Conservation (phyloP, 1,284 basidiomycete species). For the Amylostereum areolatum region DNA sequence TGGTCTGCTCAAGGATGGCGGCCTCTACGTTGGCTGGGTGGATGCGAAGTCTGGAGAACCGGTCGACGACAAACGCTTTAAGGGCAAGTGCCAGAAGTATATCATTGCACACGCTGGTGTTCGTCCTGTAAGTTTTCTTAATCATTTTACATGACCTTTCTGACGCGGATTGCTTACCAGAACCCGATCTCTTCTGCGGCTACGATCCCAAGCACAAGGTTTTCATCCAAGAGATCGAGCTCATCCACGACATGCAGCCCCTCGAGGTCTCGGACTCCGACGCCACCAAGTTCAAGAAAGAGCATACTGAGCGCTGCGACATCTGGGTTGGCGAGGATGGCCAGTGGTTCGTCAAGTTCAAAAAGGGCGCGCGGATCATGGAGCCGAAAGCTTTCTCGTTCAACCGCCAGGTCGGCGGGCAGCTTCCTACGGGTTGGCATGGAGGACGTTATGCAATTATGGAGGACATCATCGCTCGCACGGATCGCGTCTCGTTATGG, state of each 20-base stretch:
- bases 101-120: conserved; percentile 93
- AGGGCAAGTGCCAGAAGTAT: conserved; percentile 91
- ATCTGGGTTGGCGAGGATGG: conserved; percentile 87
- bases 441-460: conserved; percentile 96
- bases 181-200: conserved; percentile 95
- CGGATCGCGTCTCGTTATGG: conserved; percentile 94
- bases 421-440: conserved; percentile 96
- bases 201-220: conserved; percentile 97
- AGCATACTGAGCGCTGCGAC: conserved; percentile 96
- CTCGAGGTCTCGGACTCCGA: conserved; percentile 91
- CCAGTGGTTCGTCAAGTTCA: conserved; percentile 97
- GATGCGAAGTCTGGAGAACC: conserved; percentile 92
- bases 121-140: conserved; percentile 78
- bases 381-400: conserved; percentile 96
- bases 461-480: conserved; percentile 93
- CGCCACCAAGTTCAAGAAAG: conserved; percentile 92
- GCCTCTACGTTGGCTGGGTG: conserved; percentile 96
- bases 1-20: conserved; percentile 88
- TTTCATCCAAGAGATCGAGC: conserved; percentile 96
- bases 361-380: conserved; percentile 93
- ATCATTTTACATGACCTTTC: background rate
- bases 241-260: conserved; percentile 94
- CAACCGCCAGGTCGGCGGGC: conserved; percentile 91
- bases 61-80: conserved; percentile 98
- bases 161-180: conserved; percentile 35